A percentile compares a stretch with the other conserved stretches of the same genome.
phyloP scores from a whole-genome alignment of 352 stramenopile genomes.

The Peronosclerospora sorghi region DNA sequence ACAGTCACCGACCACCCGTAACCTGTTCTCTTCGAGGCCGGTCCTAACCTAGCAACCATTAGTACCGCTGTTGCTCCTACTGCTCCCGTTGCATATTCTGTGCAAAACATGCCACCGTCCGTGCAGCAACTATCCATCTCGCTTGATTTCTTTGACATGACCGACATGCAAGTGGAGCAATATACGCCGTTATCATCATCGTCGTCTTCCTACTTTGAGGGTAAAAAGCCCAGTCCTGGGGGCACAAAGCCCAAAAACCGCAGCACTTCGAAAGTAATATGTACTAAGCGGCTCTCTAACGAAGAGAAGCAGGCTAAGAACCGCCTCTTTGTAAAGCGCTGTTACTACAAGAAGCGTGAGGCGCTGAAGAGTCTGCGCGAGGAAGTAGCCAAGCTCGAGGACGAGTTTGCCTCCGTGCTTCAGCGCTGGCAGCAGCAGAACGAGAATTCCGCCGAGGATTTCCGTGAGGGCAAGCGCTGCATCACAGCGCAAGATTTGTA shows the following conservation, averaged over 20 bases:
- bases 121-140: conserved; percentile 25
- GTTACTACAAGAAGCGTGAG: conserved; percentile 73
- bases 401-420: conserved; percentile 24
- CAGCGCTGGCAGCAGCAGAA: conserved; percentile 23
- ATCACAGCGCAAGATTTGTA: conserved; percentile 29
- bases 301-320: conserved; percentile 53
- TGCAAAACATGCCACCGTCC: conserved; percentile 14
- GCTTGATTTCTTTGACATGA: conserved; percentile 26
- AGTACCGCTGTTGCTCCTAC: conserved; percentile 16
- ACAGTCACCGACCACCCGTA: background rate
- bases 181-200: conserved; percentile 17
- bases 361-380: conserved; percentile 31
- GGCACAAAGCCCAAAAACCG: conserved; percentile 21
- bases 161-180: conserved; percentile 13
- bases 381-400: conserved; percentile 26
- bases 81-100: conserved; percentile 7
- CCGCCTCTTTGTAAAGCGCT: conserved; percentile 63
- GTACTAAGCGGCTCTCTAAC: conserved; percentile 29
- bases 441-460: conserved; percentile 16
- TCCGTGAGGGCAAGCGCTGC: conserved; percentile 18
- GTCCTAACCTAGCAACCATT: conserved; percentile 13
- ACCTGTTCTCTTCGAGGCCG: conserved; percentile 9
- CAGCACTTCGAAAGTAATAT: conserved; percentile 13
- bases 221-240: conserved; percentile 7
- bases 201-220: conserved; percentile 12